Base-by-base conservation (phyloP, 2,329 filamentous ascomycete species). In the Pseudopyricularia javanii region DNA sequence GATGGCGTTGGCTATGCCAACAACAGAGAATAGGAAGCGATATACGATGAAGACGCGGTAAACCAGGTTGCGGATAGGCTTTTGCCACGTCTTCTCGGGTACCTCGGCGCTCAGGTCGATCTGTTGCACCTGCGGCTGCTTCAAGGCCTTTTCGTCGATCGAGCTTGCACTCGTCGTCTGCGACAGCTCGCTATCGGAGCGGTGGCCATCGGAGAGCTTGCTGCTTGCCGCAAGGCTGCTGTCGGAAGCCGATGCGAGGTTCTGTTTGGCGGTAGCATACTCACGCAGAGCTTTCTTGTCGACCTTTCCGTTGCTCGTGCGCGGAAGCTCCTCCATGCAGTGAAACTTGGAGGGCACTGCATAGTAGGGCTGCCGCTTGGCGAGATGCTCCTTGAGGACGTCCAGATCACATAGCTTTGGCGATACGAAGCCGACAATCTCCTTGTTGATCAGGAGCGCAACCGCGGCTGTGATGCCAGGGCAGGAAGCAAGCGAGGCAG, bases 301-400 rank as follows among this genome's bases (percentile, higher is more conserved):
- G 45, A 78, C 70, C 62, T 81, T 81, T 47, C 78, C 78, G 55
- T 81, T 80, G 2, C 68, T 57, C 0, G 77, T 80, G 24, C 75
- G 65, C 0, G 76, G 74, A 26, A 81, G 68, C 3, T 64, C 62
- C 0, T 65, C 59, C 4, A 76, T 62, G 22, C 68, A 64, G 30
- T 72, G 66, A 60, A 74, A 70, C 48, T 65, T 61, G 8, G 70
- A 66, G 0, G 78, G 78, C 11, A 79, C 67, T 1, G 75, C 76
- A 57, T 81, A 80, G 61, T 78, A 80, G 2, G 77, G 75, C 48
- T 79, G 70, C 12, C 66, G 65, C 43, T 66, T 63, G 49, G 68
- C 63, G 11, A 74, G 65, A 50, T 73, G 66, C 9, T 64, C 60
- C 32, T 68, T 62, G 47, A 78, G 64, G 14, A 63, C 62, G 7